Evolutionary conservation across 306 rosid genomes (phyloP).

Genomic region (Clitoria ternatea): DNA sequence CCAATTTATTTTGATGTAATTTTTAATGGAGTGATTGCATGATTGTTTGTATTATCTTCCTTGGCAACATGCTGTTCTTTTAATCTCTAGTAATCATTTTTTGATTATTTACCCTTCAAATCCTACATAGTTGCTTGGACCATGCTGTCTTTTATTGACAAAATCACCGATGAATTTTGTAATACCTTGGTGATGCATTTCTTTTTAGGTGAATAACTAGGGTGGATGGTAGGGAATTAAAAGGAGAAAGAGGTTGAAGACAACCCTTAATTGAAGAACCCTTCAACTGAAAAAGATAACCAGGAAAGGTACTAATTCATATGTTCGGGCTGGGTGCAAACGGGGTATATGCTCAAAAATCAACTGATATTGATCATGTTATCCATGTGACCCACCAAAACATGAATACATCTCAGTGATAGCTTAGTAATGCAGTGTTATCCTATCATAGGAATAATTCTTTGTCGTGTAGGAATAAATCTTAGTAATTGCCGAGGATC

Average conservation of each 20-base stretch:
- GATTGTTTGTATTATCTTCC: no score
- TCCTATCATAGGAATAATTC: neutral
- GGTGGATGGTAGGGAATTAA: neutral
- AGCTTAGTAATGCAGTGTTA: neutral
- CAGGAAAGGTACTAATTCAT: no score
- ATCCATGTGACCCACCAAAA: neutral
- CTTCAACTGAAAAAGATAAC: no score
- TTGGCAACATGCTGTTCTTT: no score
- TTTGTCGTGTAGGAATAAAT: neutral
- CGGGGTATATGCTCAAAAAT: neutral
- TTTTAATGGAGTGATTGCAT: no score
- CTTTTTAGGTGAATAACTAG: neutral
- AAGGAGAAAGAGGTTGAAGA: neutral
- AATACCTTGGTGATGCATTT: neutral
- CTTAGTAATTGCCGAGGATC: neutral
- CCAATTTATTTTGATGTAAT: neutral
- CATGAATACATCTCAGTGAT: neutral
- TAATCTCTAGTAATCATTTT: neutral
- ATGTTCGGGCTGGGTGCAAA: neutral
- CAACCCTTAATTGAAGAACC: neutral
- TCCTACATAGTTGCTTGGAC: neutral
- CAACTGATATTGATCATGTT: neutral
- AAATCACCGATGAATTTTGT: neutral
- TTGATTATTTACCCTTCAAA: neutral
- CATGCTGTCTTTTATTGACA: neutral